Evolutionary conservation across 805 yeast species (phyloP), one percentile per base, ranked within the genome.

Genomic region (Allodekkera sacchari): DNA sequence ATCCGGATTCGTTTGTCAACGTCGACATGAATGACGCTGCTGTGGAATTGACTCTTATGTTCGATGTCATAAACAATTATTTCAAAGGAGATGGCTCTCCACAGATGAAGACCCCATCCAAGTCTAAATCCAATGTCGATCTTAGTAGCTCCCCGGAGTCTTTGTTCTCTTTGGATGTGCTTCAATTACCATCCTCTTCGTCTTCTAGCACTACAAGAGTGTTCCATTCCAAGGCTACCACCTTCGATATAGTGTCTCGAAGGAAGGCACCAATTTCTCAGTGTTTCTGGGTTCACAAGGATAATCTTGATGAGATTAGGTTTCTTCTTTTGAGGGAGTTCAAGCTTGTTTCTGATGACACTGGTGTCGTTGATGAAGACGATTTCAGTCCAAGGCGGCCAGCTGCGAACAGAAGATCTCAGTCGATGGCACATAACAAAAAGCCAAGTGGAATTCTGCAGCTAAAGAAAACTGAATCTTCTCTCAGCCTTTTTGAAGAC

Each of bases 11-110:
- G 0, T 83, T 83, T 44, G 65, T 73, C 17, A 64, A 73, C 41
- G 57, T 74, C 15, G 80, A 78, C 47, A 57, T 83, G 22, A 66
- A 77, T 11, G 69, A 71, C 10, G 63, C 74, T 23, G 76, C 83
- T n/a, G 45, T 72, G 12, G 81, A 74, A 41, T 59, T 79, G 35
- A 68, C 83, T 3, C 42, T 68, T 35, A 57, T 71, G 35, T 74
- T 70, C 44, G 75, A 72, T 40, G 61, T 69, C 7, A 49, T 74
- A 7, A 42, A 51, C 38, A 48, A 44, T 22, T 52, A 46, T 28
- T 42, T 39, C 23, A 30, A 31, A 7, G 19, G 27, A 15, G 30
- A 20, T 12, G n/a, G 10, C 10, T 11, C 27, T 13, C 15, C 18
- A 25, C 18, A 16, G 5, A 3, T 22, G 6, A 22, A 12, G 18